Evolutionary conservation across 768 basidiomycete genomes (phyloP).

Genomic region (Roridomyces roridus): DNA sequence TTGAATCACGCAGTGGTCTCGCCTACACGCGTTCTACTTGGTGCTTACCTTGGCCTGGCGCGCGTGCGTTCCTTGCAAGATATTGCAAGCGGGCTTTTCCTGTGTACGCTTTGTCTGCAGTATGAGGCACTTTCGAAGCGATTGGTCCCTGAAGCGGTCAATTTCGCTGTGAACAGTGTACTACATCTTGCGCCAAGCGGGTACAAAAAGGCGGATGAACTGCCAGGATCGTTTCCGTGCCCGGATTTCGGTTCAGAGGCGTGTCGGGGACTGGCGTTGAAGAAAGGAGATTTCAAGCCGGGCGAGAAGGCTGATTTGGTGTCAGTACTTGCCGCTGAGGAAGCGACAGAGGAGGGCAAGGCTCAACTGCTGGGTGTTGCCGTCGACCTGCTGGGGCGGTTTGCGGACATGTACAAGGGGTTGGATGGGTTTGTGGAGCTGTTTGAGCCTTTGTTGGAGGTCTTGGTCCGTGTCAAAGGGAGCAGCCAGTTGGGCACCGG

Average conservation of each 20-base stretch:
- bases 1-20: constrained; percentile 89
- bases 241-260: constrained; percentile 69
- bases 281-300: constrained; percentile 40
- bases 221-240: constrained; percentile 76
- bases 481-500: constrained; percentile 36
- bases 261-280: constrained; percentile 43
- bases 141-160: constrained; percentile 87
- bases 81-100: constrained; percentile 85
- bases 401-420: constrained; percentile 77
- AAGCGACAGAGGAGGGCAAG: constrained; percentile 68
- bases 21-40: constrained; percentile 87
- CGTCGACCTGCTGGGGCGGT: constrained; percentile 68
- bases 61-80: constrained; percentile 80
- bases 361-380: constrained; percentile 70
- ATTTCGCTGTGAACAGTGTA: constrained; percentile 76
- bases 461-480: constrained; percentile 63
- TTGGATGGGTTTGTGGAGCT: constrained; percentile 87
- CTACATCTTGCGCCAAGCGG: constrained; percentile 75
- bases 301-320: constrained; percentile 53
- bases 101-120: constrained; percentile 84
- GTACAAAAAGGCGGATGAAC: constrained; percentile 46
- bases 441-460: constrained; percentile 66
- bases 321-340: constrained; percentile 42
- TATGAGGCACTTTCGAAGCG: constrained; percentile 88
- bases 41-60: constrained; percentile 86